phyloP scores from a whole-genome alignment of 768 basidiomycete species.

The Dentipellis sp. region DNA sequence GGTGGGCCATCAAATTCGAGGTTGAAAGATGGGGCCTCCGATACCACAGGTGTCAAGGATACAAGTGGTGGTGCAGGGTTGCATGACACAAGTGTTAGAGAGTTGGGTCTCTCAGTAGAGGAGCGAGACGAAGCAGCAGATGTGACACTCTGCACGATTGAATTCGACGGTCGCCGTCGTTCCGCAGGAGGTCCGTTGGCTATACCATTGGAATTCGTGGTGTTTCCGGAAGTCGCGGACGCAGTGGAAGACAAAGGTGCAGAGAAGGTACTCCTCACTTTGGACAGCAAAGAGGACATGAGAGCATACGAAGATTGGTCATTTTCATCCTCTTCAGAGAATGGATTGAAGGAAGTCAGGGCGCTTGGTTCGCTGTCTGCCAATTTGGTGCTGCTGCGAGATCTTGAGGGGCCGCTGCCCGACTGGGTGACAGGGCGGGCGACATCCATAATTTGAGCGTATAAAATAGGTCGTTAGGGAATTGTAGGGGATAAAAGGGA shows the following conservation, averaged over 20 bases:
- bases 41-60: conserved; percentile 78
- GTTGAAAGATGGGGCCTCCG: conserved; percentile 65
- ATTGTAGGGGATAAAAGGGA: neutral
- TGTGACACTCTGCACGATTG: conserved; percentile 31
- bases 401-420: conserved; percentile 41
- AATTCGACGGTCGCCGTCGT: conserved; percentile 51
- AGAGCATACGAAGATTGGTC: conserved; percentile 82
- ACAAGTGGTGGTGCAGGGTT: conserved; percentile 74
- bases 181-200: conserved; percentile 29
- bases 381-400: conserved; percentile 51
- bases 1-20: conserved; percentile 54
- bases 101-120: conserved; percentile 47
- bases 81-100: conserved; percentile 41
- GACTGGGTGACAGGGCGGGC: neutral
- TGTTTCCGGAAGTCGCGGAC: conserved; percentile 27
- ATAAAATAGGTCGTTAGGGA: neutral
- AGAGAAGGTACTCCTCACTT: conserved; percentile 72
- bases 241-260: conserved; percentile 48
- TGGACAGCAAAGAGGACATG: conserved; percentile 71
- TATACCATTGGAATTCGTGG: conserved; percentile 16
- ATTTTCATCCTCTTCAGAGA: conserved; percentile 88
- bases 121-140: conserved; percentile 41
- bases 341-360: conserved; percentile 87
- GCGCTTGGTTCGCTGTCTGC: conserved; percentile 55
- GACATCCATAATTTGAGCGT: conserved; percentile 5